A percentile compares a stretch with the other conserved stretches of the same genome.
phyloP scores from a whole-genome alignment of 495 filamentous ascomycete genomes.

The Lentithecium fluviatile region DNA sequence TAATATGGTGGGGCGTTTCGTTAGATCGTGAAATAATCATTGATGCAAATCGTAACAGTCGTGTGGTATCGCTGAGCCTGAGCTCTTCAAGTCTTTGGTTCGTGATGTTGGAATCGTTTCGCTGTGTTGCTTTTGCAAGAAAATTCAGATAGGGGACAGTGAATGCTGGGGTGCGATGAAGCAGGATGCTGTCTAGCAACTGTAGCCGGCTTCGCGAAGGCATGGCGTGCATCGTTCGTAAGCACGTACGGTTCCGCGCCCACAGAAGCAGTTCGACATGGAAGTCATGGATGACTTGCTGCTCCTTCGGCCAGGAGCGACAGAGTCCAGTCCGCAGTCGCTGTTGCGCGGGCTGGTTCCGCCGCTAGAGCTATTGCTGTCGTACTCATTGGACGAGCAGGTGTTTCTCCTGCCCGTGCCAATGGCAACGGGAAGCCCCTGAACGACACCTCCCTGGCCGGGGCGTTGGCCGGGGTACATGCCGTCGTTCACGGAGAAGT shows the following conservation, averaged over 20 bases:
- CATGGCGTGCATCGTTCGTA: slow-evolving; percentile 36
- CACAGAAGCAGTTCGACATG: slow-evolving; percentile 33
- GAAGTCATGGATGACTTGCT: slow-evolving; percentile 30
- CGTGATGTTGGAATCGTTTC: slow-evolving; percentile 15
- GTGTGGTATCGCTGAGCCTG: slow-evolving; percentile 36
- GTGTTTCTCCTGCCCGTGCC: slow-evolving; percentile 57
- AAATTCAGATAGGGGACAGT: slow-evolving; percentile 4
- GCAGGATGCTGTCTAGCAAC: slow-evolving; percentile 10
- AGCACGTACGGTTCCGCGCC: slow-evolving; percentile 33
- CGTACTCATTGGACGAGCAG: slow-evolving; percentile 47
- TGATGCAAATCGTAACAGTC: slow-evolving; percentile 23
- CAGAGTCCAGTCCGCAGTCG: slow-evolving; percentile 43
- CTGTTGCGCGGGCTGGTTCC: slow-evolving; percentile 57
- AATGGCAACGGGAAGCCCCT: slow-evolving; percentile 79
- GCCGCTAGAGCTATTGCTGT: slow-evolving; percentile 48
- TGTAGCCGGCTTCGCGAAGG: slow-evolving; percentile 34
- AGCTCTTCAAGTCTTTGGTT: slow-evolving; percentile 37
- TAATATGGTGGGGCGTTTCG: slow-evolving; percentile 5
- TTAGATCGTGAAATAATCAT: slow-evolving; percentile 22
- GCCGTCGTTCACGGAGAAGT: slow-evolving; percentile 97
- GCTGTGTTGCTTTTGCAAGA: slow-evolving; percentile 9
- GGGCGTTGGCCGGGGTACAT: slow-evolving; percentile 71
- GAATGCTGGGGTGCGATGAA: background rate
- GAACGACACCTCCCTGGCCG: slow-evolving; percentile 72
- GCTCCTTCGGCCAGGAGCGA: slow-evolving; percentile 31